Evolutionary conservation across 768 basidiomycete genomes (phyloP).

Genomic region (Agaricus sinodeliciosus): DNA sequence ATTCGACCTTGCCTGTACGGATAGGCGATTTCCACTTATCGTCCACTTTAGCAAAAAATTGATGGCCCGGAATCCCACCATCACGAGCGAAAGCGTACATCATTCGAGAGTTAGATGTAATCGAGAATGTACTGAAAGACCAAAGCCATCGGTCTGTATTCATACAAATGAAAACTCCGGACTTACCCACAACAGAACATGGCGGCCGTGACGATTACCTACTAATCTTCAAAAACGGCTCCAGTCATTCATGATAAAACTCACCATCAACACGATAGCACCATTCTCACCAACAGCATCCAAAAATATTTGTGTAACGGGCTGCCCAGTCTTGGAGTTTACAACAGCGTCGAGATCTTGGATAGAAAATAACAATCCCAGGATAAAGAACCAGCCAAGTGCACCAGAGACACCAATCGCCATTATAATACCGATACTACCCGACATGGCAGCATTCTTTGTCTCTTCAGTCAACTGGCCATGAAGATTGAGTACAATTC

Average conservation of each 20-base stretch:
- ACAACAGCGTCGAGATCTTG: slow-evolving; percentile 60
- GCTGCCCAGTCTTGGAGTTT: slow-evolving; percentile 49
- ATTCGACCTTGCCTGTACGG: slow-evolving; percentile 45
- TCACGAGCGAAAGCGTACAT: slow-evolving; percentile 80
- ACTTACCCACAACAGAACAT: slow-evolving; percentile 71
- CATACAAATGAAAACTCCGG: neutral
- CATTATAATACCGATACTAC: slow-evolving; percentile 62
- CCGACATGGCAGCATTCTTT: slow-evolving; percentile 59
- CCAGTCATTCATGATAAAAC: slow-evolving; percentile 4
- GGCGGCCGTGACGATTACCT: slow-evolving; percentile 62
- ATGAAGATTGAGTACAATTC: neutral
- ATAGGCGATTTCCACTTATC: slow-evolving; percentile 54
- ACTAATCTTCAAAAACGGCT: neutral
- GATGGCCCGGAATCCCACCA: slow-evolving; percentile 63
- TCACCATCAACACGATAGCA: slow-evolving; percentile 67
- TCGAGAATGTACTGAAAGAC: slow-evolving; percentile 54
- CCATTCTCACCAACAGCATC: slow-evolving; percentile 71
- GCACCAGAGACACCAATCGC: slow-evolving; percentile 67
- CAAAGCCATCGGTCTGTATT: neutral
- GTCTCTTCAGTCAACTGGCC: slow-evolving; percentile 75
- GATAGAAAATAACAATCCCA: slow-evolving; percentile 71
- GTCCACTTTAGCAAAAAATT: slow-evolving; percentile 61
- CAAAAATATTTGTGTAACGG: slow-evolving; percentile 73
- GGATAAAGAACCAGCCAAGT: slow-evolving; percentile 69
- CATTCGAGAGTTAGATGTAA: slow-evolving; percentile 78